Percentiles rank a stretch among this genome's conserved stretches.
Conservation (phyloP, 441 rosid genomes). For the Sinapis alba region DNA sequence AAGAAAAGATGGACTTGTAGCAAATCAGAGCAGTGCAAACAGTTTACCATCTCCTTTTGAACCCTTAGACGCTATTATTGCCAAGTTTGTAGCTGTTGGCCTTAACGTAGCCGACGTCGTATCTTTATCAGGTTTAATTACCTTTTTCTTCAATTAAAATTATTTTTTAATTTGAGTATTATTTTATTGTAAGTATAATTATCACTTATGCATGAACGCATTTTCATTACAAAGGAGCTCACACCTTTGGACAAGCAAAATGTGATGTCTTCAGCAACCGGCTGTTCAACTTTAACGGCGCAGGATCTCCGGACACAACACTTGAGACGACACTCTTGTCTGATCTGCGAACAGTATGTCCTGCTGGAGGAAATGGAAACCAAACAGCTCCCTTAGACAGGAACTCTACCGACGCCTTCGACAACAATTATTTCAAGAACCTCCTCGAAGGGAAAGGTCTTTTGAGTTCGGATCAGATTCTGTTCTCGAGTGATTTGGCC, state of each 20-base stretch:
- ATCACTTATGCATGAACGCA: neutral
- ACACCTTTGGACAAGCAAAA: conserved; percentile 61
- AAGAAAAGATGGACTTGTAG: conserved; percentile 43
- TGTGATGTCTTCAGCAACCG: conserved; percentile 55
- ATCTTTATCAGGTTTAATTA: conserved; percentile 38
- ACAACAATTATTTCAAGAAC: conserved; percentile 61
- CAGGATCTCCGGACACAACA: conserved; percentile 49
- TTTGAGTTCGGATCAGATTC: conserved; percentile 59
- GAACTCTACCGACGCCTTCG: conserved; percentile 55
- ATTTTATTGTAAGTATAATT: neutral
- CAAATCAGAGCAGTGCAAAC: conserved; percentile 41
- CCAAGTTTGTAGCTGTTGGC: conserved; percentile 27
- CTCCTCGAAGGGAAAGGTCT: conserved; percentile 54
- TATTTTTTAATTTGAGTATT: neutral
- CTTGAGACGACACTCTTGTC: conserved; percentile 46
- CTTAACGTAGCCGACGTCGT: conserved; percentile 38
- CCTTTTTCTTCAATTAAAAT: neutral
- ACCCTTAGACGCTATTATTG: conserved; percentile 28
- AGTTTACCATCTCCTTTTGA: conserved; percentile 46
- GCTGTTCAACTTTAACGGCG: conserved; percentile 48
- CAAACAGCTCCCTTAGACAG: conserved; percentile 47
- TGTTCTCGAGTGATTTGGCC: conserved; percentile 52
- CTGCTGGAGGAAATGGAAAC: conserved; percentile 50
- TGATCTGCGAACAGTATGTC: conserved; percentile 51
- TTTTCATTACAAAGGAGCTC: conserved; percentile 46